Base-by-base conservation (phyloP, 2,329 filamentous ascomycete species). In the Botrytis paeoniae region DNA sequence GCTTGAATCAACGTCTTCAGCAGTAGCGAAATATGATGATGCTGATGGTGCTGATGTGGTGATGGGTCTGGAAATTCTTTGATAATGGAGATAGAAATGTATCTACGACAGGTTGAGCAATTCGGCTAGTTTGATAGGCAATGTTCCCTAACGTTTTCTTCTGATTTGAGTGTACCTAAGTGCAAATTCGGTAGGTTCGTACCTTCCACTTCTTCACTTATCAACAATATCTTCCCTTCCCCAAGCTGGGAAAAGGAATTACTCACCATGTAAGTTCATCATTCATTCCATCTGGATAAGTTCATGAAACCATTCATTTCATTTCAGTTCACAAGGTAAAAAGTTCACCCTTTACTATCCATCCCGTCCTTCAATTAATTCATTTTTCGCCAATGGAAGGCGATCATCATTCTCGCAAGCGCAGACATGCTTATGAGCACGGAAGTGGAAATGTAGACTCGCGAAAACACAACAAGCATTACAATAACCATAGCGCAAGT, bases 391-490 rank as follows among this genome's bases (percentile, higher is more conserved):
- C 57, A 68, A 64, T 73, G 61, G 61, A 73, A 12, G 35, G 35
- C n/a, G 35, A 71, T n/a, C 51, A 62, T 61, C 69, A 51, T n/a
- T 68, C 69, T n/a, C 60, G 59, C 54, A 73, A 71, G 69, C 72
- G 39, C 41, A 43, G 60, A 48, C 62, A 66, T 22, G 18, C 65
- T 20, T 48, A 32, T 32, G 45, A n/a, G 51, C 29, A 65, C 8
- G 35, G 29, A 41, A 43, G 22, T 59, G 62, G 35, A 68, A 10
- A 60, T 22, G 22, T n/a, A 25, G 70, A 39, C 22, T 45, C 57
- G 8, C 41, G 41, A 12, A 59, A 70, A n/a, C 35, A 37, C 3
- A n/a, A 41, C n/a, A 72, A 41, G 25, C 62, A 69, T 54, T 25
- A 9, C 41, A 48, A 60, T 29, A 43, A 54, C 29, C 41, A 61